A percentile compares a stretch with the other conserved stretches of the same genome.
phyloP scores from a whole-genome alignment of 1,139 yeast species.

The Saccharomyces pastorianus region DNA sequence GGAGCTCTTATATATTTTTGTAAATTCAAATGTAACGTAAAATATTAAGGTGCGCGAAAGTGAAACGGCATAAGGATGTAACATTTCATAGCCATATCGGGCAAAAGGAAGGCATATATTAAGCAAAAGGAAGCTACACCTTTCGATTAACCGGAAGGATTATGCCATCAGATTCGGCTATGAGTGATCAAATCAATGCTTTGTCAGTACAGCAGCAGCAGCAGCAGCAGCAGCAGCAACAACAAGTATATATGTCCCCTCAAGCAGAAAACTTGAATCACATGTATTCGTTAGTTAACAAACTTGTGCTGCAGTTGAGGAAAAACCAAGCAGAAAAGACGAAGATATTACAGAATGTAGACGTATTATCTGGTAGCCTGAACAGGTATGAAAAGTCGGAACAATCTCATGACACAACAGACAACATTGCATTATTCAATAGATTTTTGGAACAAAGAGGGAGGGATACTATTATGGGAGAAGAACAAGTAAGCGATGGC shows the following conservation, averaged over 20 bases:
- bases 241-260: constrained; percentile 23
- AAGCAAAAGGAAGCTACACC: not conserved
- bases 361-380: constrained; percentile 13
- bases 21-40: not conserved
- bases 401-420: constrained; percentile 3
- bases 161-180: not conserved
- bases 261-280: constrained; percentile 25
- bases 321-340: constrained; percentile 19
- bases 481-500: not conserved
- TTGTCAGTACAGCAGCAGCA: not conserved
- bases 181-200: not conserved
- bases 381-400: constrained; percentile 5
- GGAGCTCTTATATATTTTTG: not conserved
- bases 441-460: constrained; percentile 13
- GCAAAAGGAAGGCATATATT: not conserved
- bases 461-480: not conserved
- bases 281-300: constrained; percentile 20
- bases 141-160: not conserved
- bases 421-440: constrained; percentile 15
- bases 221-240: constrained; percentile 6
- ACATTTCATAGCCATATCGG: not conserved
- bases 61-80: too few relatives aligned
- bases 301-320: constrained; percentile 14
- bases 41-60: not conserved
- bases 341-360: constrained; percentile 16